Evolutionary conservation across 2,329 filamentous ascomycete species (phyloP), one percentile per base, ranked within the genome.

Genomic region (Amauroascus niger): DNA sequence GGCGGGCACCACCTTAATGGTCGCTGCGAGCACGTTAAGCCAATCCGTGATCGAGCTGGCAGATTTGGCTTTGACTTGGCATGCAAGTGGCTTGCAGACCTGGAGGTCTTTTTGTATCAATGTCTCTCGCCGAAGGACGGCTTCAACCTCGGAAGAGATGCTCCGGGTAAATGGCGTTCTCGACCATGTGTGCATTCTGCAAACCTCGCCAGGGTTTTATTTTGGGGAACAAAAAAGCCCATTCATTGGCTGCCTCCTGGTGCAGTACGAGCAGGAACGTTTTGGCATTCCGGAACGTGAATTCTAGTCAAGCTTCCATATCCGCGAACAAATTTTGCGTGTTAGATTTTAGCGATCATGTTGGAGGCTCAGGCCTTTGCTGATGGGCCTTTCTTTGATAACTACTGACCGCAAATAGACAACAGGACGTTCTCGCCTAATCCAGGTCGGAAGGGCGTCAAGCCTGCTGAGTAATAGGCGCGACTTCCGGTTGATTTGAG

Each of bases 51-150:
- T 22, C 28, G 14, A 30, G 30, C 24, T 37, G 24, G 39, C 24
- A 35, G 18, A 35, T 52, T 52, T 52, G 39, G 49, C 49, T 52
- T 44, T 40, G 43, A n/a, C 49, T 52, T 52, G 49, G 49, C 49
- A 52, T 30, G 49, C 49, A 7, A 35, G 49, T 52, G 39, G 49
- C 49, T 45, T 52, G 49, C 40, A 44, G 43, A 13, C 14, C 3
- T 26, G 37, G 26, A 45, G 33, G 40, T 26, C 20, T 35, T 24
- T 30, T 24, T 24, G 26, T 44, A 45, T 52, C 49, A 52, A 45
- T 52, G 8, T 14, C 28, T 39, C 39, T 28, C 3, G n/a, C n/a
- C n/a, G n/a, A n/a, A n/a, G n/a, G n/a, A n/a, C 39, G n/a, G 24
- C 13, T 13, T 37, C 49, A 43, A 28, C 37, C 49, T 51, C 49